Percentiles rank a stretch among this genome's conserved stretches.
Conservation (phyloP, 306 rosid genomes). For the Oemleria cerasiformis region DNA sequence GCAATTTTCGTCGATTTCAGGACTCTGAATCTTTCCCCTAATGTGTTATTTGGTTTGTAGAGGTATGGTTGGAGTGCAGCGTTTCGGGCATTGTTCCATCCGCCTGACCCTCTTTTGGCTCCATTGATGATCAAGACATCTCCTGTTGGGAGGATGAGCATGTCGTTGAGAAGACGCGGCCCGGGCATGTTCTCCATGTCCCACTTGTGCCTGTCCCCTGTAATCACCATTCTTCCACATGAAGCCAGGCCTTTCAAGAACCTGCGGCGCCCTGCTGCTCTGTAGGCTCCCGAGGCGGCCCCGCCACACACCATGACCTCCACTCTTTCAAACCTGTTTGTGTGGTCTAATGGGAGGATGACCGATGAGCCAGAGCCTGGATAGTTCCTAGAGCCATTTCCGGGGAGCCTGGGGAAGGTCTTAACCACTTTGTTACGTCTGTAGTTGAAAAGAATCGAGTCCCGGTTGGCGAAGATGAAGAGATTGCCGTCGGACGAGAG, state of each 20-base stretch:
- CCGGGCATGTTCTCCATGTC: slow-evolving; percentile 76
- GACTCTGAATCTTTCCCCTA: slow-evolving; percentile 54
- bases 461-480: slow-evolving; percentile 70
- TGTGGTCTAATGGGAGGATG: slow-evolving; percentile 67
- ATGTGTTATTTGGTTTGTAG: slow-evolving; percentile 38
- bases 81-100: slow-evolving; percentile 63
- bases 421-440: slow-evolving; percentile 50
- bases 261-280: slow-evolving; percentile 36
- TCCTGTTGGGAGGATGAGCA: slow-evolving; percentile 71
- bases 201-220: slow-evolving; percentile 59
- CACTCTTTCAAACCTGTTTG: slow-evolving; percentile 36
- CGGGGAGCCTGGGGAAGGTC: slow-evolving; percentile 70
- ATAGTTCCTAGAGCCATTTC: slow-evolving; percentile 62
- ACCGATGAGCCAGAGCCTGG: slow-evolving; percentile 81
- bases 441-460: slow-evolving; percentile 60
- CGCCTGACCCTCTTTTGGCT: slow-evolving; percentile 57
- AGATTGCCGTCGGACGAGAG: slow-evolving; percentile 70
- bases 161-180: slow-evolving; percentile 69
- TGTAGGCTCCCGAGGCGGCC: slow-evolving; percentile 56
- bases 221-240: slow-evolving; percentile 83
- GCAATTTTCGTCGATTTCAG: slow-evolving; percentile 54
- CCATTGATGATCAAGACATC: slow-evolving; percentile 71
- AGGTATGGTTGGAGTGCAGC: slow-evolving; percentile 66
- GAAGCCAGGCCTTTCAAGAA: slow-evolving; percentile 56
- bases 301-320: slow-evolving; percentile 91